phyloP scores from a whole-genome alignment of 1,284 basidiomycete species.

The Trichosporon asahii region DNA sequence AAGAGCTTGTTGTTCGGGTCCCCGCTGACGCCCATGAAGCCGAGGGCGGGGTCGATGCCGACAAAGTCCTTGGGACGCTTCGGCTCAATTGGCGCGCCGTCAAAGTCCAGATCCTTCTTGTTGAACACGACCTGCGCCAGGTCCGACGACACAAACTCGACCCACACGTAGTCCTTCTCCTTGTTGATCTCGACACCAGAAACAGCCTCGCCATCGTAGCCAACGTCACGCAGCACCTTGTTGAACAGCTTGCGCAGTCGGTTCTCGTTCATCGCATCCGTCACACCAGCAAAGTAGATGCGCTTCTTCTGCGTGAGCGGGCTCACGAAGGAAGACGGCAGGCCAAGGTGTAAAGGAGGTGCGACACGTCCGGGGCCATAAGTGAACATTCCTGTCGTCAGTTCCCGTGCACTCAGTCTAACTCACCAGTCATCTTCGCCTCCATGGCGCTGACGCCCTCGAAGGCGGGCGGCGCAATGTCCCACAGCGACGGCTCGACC shows the following conservation, averaged over 20 bases:
- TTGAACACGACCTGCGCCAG: conserved; percentile 59
- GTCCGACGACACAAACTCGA: conserved; percentile 96
- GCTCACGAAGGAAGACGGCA: conserved; percentile 57
- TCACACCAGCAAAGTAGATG: conserved; percentile 93
- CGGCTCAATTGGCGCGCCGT: conserved; percentile 62
- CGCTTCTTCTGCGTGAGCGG: conserved; percentile 87
- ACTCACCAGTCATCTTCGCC: conserved; percentile 89
- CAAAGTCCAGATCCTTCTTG: conserved; percentile 92
- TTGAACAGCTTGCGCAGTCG: conserved; percentile 92
- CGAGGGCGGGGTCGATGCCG: conserved; percentile 58
- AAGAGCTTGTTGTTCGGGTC: conserved; percentile 98
- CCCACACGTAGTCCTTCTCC: conserved; percentile 96
- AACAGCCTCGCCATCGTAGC: conserved; percentile 63
- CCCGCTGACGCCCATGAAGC: conserved; percentile 91
- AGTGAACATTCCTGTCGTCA: conserved; percentile 45
- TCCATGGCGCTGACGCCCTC: conserved; percentile 91
- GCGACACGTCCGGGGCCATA: conserved; percentile 48
- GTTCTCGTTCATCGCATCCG: conserved; percentile 83
- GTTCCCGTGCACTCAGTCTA: background rate
- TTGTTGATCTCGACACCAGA: conserved; percentile 91
- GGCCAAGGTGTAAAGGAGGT: conserved; percentile 44
- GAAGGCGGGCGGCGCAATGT: conserved; percentile 90
- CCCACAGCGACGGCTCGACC: conserved; percentile 88
- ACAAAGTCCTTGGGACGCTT: conserved; percentile 96
- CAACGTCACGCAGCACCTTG: conserved; percentile 56